Base-by-base conservation (phyloP, 2,329 filamentous ascomycete species). In the Penicillium sp. region DNA sequence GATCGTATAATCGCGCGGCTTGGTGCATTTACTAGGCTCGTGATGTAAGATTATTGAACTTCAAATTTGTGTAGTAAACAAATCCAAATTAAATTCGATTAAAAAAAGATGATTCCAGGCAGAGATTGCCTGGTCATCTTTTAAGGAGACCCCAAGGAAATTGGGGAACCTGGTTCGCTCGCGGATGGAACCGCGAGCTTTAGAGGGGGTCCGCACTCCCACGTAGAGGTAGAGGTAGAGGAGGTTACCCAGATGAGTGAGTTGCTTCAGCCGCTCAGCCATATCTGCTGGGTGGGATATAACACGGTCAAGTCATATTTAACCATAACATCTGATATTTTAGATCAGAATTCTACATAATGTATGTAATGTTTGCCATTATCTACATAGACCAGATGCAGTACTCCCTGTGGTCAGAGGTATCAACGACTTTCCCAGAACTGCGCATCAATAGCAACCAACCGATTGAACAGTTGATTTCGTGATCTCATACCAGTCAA, bases 381-480 rank as follows among this genome's bases (percentile, higher is more conserved):
- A 5, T 22, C 6, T 15, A 37, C 7, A 37, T 37, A 37, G 2
- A 22, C n/a, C 3, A 29, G 7, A 41, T 19, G 10, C 12, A 28
- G 12, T 19, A 29, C 6, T 4, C 21, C 10, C 24, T 12, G 28
- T 29, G 28, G 28, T 22, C 12, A 5, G 17, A 38, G 3, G 17
- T 29, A 17, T 46, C 33, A 60, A 19, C 54, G 50, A 40, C 58
- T 61, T 34, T 61, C 57, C 58, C 58, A 61, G 21, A 60, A 61
- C 40, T 61, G 58, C 2, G 58, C 58, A 56, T 61, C 58, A 29
- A 61, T 60, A 15, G 58, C 58, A 43, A 61, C 48, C 35, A 61
- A 37, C 28, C 58, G 50, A 51, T 61, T 61, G 21, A 61, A 61
- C n/a, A 61, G 26, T 42, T 58, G 54, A 43, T 61, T 60, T n/a